Evolutionary conservation across 2,329 filamentous ascomycete species (phyloP), one percentile per base, ranked within the genome.

Genomic region (Ceratocystis eucalypticola): DNA sequence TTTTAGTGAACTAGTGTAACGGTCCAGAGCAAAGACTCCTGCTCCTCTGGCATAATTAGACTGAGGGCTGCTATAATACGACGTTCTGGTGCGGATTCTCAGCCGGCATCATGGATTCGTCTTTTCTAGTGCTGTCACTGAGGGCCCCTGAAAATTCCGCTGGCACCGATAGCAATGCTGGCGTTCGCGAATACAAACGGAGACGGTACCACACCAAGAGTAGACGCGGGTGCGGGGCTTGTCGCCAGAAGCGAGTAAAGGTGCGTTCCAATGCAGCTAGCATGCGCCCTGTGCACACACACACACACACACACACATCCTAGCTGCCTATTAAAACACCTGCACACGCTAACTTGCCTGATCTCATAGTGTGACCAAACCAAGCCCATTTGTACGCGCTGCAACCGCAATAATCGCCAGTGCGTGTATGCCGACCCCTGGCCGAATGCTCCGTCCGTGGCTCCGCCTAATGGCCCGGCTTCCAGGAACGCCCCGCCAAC

Each of bases 161-260:
- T 30, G 65, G 33, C 28, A 45, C 28, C 17, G 20, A 30, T 20
- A 64, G 33, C 12, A 45, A 45, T 3, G 41, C 67, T 15, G 64
- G 67, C 3, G 53, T 68, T 33, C 67, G 67, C 3, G 67, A 68
- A 46, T 68, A 68, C 53, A 68, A 68, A 45, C 59, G 67, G 8
- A 65, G 67, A 17, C 46, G 67, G 8, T 68, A 68, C 20, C 67
- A 68, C 30, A 68, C 67, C 37, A 68, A 68, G 30, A 66, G 59
- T 50, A 50, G 67, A 4, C 50, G 67, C 7, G 71, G 71, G 2
- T 72, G 71, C 61, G 20, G 66, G 1, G 66, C 62, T 0, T 71
- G 71, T 65, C 71, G 71, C 22, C 64, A 70, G 8, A 72, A 70
- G 41, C 67, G 70, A 48, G 69, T 71, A 62, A 72, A 71, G 69